phyloP scores from a whole-genome alignment of 2,329 filamentous ascomycete genomes.

The Pseudopyricularia javanii region DNA sequence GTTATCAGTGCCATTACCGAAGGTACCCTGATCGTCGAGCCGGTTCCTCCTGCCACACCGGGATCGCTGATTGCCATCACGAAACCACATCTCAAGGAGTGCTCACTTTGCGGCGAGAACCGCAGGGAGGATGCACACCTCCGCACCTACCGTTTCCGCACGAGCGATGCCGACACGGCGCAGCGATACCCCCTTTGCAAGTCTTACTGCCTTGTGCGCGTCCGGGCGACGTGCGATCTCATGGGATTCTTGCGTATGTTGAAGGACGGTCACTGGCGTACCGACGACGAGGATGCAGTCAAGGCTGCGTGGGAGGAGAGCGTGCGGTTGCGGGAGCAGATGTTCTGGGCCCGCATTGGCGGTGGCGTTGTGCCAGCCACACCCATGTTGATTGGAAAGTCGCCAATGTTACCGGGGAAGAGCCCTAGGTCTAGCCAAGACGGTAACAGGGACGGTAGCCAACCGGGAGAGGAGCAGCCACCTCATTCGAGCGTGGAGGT shows the following conservation, averaged over 20 bases:
- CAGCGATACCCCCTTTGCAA: conserved; percentile 78
- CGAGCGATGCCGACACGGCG: conserved; percentile 73
- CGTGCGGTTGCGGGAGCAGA: conserved; percentile 75
- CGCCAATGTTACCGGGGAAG: neutral
- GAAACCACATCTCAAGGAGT: conserved; percentile 51
- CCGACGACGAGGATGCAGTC: conserved; percentile 72
- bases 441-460: neutral
- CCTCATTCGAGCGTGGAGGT: neutral
- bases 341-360: conserved; percentile 93
- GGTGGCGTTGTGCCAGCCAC: conserved; percentile 70
- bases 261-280: conserved; percentile 83
- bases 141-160: conserved; percentile 78
- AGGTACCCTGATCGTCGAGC: conserved; percentile 80
- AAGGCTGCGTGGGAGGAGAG: conserved; percentile 91
- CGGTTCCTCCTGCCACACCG: conserved; percentile 46
- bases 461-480: neutral
- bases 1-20: conserved; percentile 76
- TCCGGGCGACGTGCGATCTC: conserved; percentile 85
- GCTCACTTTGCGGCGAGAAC: conserved; percentile 78
- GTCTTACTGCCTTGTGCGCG: conserved; percentile 68
- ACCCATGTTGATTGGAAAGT: neutral
- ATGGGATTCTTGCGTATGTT: conserved; percentile 83
- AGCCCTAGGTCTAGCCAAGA: neutral
- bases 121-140: conserved; percentile 59
- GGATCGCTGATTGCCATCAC: conserved; percentile 25